Conservation (phyloP, 192 early-diverging fungal species). For the Podila clonocystis region DNA sequence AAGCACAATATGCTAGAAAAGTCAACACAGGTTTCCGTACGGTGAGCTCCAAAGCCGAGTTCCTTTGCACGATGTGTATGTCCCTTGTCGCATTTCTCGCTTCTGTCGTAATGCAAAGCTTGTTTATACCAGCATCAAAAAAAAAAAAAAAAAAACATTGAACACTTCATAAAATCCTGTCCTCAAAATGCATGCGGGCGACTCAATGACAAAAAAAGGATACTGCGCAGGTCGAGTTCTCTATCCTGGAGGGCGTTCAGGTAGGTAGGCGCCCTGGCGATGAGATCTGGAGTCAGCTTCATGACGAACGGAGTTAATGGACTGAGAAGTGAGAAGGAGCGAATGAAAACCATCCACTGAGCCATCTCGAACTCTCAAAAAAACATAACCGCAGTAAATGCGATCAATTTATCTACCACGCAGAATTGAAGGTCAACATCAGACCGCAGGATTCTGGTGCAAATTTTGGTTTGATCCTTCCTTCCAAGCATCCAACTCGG, state of each 20-base stretch:
- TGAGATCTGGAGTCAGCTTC: conserved; percentile 83
- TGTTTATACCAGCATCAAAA: too few species aligned
- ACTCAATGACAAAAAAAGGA: conserved; percentile 8
- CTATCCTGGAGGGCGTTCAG: conserved; percentile 92
- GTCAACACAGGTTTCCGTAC: too few species aligned
- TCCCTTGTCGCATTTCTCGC: too few species aligned
- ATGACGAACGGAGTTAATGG: conserved; percentile 43
- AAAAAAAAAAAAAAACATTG: too few species aligned
- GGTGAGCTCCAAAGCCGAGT: too few species aligned
- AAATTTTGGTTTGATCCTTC: too few species aligned
- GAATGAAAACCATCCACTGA: neutral
- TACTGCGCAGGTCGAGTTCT: conserved; percentile 91
- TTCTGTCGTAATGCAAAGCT: too few species aligned
- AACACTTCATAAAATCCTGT: neutral
- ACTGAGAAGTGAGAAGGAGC: neutral
- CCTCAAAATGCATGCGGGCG: neutral
- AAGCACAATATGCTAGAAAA: too few species aligned
- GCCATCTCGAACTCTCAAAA: neutral
- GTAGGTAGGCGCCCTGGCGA: conserved; percentile 69
- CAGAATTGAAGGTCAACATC: neutral
- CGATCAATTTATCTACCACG: neutral
- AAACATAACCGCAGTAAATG: neutral
- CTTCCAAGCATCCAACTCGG: too few species aligned
- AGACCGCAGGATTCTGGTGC: too few species aligned
- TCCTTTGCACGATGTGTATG: too few species aligned